phyloP scores from a whole-genome alignment of 805 yeast species.

The Yamadazyma olivae region DNA sequence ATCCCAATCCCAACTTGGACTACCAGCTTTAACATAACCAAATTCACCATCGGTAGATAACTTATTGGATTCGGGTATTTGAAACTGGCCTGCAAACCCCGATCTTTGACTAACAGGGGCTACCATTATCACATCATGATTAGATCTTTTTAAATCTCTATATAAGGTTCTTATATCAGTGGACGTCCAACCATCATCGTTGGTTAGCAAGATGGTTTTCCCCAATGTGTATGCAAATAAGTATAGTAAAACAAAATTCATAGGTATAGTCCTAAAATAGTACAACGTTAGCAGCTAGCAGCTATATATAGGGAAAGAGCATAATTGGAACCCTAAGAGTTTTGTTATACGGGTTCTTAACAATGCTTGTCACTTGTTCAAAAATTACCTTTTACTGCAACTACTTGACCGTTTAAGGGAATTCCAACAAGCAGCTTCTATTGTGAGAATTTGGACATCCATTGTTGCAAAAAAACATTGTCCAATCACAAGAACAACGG shows the following conservation, averaged over 20 bases:
- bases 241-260: neutral
- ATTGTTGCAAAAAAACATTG: no score
- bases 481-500: no score
- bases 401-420: neutral
- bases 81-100: constrained; percentile 56
- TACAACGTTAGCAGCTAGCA: neutral
- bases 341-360: no score
- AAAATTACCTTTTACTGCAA: no score
- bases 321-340: no score
- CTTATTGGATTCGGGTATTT: constrained; percentile 35
- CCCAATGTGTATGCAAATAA: neutral
- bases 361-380: no score
- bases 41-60: constrained; percentile 47
- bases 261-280: no score
- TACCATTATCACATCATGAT: constrained; percentile 46
- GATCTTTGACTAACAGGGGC: constrained; percentile 53
- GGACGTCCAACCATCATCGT: constrained; percentile 58
- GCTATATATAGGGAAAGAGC: no score
- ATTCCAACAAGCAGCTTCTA: neutral
- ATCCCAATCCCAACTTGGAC: constrained; percentile 49
- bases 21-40: constrained; percentile 44
- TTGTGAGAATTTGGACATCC: no score
- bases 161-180: constrained; percentile 57
- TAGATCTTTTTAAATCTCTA: constrained; percentile 44
- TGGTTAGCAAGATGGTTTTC: constrained; percentile 35